phyloP scores from a whole-genome alignment of 2,329 filamentous ascomycete species.

The Curvularia sp. region DNA sequence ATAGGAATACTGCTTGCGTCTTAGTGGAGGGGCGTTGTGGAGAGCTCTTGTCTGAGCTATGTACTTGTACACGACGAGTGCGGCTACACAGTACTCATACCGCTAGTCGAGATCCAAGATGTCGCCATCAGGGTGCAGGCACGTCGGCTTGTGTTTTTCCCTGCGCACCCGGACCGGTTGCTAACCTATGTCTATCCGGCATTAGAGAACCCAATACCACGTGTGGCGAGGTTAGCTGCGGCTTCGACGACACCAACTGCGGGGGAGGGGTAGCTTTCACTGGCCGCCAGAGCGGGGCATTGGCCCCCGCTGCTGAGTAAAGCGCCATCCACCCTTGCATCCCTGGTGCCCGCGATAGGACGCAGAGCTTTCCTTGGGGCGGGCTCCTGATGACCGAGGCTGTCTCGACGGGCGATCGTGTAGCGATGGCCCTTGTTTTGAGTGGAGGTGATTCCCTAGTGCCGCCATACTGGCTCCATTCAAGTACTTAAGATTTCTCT shows the following conservation, averaged over 20 bases:
- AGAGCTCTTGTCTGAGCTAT: constrained; percentile 15
- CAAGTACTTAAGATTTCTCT: constrained; percentile 41
- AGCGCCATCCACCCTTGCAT: constrained; percentile 29
- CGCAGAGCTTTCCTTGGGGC: constrained; percentile 23
- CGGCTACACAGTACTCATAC: constrained; percentile 6
- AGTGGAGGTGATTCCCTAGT: constrained; percentile 33
- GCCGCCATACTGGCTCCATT: constrained; percentile 28
- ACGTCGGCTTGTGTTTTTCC: background rate
- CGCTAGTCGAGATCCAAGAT: constrained; percentile 4
- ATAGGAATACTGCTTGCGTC: constrained; percentile 29
- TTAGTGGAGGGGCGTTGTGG: constrained; percentile 30
- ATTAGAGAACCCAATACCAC: constrained; percentile 18
- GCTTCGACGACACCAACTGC: constrained; percentile 29
- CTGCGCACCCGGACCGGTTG: constrained; percentile 9
- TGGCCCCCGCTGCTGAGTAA: constrained; percentile 28
- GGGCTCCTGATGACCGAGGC: constrained; percentile 46
- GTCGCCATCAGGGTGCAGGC: constrained; percentile 5
- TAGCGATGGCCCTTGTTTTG: constrained; percentile 16
- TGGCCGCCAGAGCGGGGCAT: constrained; percentile 41
- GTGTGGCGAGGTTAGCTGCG: constrained; percentile 25
- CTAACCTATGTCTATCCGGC: constrained; percentile 22
- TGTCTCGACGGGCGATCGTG: constrained; percentile 26
- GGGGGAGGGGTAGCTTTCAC: constrained; percentile 46
- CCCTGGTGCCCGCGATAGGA: constrained; percentile 31
- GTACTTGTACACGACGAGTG: constrained; percentile 13